These are phyloP conservation scores for Globisporangium viniferum DNA, from an alignment of 352 stramenopile species.

Conservation along the genomic window DNA sequence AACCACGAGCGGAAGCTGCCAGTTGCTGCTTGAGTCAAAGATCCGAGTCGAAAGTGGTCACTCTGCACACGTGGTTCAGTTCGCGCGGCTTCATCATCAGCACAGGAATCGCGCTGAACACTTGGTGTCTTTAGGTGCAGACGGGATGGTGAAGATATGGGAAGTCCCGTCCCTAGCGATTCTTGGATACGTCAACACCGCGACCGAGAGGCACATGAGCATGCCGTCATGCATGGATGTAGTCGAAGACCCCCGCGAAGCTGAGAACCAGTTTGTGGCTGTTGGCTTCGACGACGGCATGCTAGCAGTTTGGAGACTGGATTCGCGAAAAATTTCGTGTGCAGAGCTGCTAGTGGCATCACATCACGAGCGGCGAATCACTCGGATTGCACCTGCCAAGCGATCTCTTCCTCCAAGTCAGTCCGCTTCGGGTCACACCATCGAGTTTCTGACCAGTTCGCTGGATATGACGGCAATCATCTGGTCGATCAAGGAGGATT, in stretches of 20 bases:
- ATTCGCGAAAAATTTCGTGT: slow-evolving; percentile 19
- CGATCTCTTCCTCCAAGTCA: slow-evolving; percentile 1
- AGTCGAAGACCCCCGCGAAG: slow-evolving; percentile 5
- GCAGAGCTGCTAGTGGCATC: slow-evolving; percentile 25
- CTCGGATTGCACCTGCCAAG: slow-evolving; percentile 22
- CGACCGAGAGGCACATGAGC: slow-evolving; percentile 20
- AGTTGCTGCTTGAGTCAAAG: slow-evolving; percentile 26
- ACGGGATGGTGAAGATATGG: slow-evolving; percentile 67
- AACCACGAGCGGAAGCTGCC: not conserved
- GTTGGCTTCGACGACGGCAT: slow-evolving; percentile 60
- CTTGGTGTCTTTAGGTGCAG: slow-evolving; percentile 43
- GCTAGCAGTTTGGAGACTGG: slow-evolving; percentile 36
- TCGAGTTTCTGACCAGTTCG: slow-evolving; percentile 44
- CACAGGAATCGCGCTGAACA: not conserved
- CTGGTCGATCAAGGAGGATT: slow-evolving; percentile 31
- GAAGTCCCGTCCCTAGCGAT: slow-evolving; percentile 33
- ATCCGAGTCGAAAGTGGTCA: slow-evolving; percentile 27
- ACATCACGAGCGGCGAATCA: slow-evolving; percentile 43
- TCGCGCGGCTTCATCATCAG: slow-evolving; percentile 15
- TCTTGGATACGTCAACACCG: slow-evolving; percentile 36
- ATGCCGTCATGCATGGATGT: slow-evolving; percentile 40
- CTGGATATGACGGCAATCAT: slow-evolving; percentile 68
- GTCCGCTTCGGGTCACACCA: not conserved
- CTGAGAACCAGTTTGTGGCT: slow-evolving; percentile 11
- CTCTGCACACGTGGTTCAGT: slow-evolving; percentile 46